These are phyloP conservation scores for Corynespora cassiicola DNA, from an alignment of 2,329 filamentous ascomycete species.

Conservation along the genomic window DNA sequence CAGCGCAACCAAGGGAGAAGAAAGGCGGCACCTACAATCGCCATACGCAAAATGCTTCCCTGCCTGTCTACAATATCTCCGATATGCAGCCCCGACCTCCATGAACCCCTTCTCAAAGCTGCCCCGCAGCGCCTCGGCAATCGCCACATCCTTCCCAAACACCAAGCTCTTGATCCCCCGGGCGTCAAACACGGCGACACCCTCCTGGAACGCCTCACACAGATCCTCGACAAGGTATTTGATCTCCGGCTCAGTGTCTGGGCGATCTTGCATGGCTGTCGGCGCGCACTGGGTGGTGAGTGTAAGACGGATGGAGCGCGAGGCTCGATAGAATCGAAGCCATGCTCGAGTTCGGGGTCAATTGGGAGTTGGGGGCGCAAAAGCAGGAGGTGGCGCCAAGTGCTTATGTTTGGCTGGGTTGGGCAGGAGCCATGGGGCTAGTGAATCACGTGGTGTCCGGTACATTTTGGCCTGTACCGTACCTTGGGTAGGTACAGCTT, in stretches of 20 bases:
- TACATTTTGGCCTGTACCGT: too few species aligned
- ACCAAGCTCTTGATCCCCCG: conserved; percentile 5
- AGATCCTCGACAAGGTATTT: conserved; percentile 11
- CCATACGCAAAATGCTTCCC: conserved; percentile 12
- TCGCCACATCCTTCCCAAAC: conserved; percentile 2
- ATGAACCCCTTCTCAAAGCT: conserved; percentile 2
- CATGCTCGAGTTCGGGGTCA: too few species aligned
- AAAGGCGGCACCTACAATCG: conserved; percentile 5
- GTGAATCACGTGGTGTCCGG: too few species aligned
- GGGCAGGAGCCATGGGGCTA: too few species aligned
- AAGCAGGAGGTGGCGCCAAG: too few species aligned
- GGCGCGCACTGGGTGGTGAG: too few species aligned
- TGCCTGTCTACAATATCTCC: conserved; percentile 7
- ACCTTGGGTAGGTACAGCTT: too few species aligned
- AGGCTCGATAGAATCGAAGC: too few species aligned
- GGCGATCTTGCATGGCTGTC: background rate
- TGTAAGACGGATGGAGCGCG: too few species aligned
- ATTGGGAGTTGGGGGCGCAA: too few species aligned
- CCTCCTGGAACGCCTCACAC: conserved; percentile 8
- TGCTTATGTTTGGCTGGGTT: too few species aligned
- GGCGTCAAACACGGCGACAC: conserved; percentile 5
- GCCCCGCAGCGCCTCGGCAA: conserved; percentile 1
- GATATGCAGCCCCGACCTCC: conserved; percentile 6
- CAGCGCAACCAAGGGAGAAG: background rate
- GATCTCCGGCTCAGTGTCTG: conserved; percentile 6